Base-by-base conservation (phyloP, 805 yeast genomes). In the Saccharomycopsis babjevae region DNA sequence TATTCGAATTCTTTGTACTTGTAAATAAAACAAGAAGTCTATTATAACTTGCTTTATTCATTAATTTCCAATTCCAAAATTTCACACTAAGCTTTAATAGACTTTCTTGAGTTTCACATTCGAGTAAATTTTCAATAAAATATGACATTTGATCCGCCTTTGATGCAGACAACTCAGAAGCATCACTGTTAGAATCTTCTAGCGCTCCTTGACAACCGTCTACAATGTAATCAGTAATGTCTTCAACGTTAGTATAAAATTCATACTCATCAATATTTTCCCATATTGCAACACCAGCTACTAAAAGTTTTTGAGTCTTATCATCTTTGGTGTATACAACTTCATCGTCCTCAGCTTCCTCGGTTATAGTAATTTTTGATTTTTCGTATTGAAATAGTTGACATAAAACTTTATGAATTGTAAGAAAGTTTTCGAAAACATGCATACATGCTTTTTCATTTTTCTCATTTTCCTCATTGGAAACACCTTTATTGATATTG, bases 41-140 rank as follows among this genome's bases (percentile, higher is more conserved):
- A 64, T 83, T 80, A 56, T 78, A 79, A 0, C 96, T 83, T 0
- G 94, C 91, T 69, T 86, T 89, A 67, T 88, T 88, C 68, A 85
- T 81, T 28, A 89, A 71, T 8, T 71, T 72, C n/a, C 71, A 65
- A 3, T 63, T 59, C 81, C 86, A 80, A 69, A 80, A 85, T 8
- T 74, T 76, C 16, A 69, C 62, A 0, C 78, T 80, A 5, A 80
- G 70, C 3, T 73, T 70, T 62, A 84, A 87, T 20, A 85, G 72
- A 20, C 79, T 84, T 56, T 77, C 74, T 8, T 76, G 81, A 0
- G 79, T 74, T 3, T 72, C 68, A 0, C 79, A 79, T 5, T 68
- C 68, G 59, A 80, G 81, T 46, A 83, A 70, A 5, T 71, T 73
- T 0, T 66, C 67, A 54, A 83, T 70, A 61, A 84, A 79, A 0